Evolutionary conservation across 2,329 filamentous ascomycete species (phyloP).

Genomic region (Diplodia sapinea): DNA sequence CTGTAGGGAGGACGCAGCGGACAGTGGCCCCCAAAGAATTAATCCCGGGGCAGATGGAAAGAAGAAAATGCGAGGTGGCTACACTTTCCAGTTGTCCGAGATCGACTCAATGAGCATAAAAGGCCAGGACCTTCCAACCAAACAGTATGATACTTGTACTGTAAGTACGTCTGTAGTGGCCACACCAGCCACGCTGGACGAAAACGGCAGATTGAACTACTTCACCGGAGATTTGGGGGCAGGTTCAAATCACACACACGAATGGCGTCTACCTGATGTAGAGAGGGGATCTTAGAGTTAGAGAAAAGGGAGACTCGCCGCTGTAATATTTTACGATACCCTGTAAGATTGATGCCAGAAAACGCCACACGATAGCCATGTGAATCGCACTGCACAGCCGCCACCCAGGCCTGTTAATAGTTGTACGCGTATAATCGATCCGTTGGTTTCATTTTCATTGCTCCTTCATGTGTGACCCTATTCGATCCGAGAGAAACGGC

Average conservation of each 20-base stretch:
- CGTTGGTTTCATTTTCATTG: neutral
- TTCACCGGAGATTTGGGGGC: neutral
- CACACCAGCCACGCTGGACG: neutral
- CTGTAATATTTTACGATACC: neutral
- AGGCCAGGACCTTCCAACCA: neutral
- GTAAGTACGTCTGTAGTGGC: neutral
- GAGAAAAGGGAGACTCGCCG: neutral
- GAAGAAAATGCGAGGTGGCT: neutral
- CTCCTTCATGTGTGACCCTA: no score
- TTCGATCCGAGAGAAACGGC: no score
- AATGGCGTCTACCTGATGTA: neutral
- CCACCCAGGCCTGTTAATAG: neutral
- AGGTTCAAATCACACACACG: neutral
- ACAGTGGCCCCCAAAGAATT: no score
- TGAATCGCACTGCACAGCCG: neutral
- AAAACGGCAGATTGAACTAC: neutral
- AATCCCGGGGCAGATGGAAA: neutral
- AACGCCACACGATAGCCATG: neutral
- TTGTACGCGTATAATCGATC: neutral
- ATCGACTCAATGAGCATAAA: slow-evolving; percentile 9
- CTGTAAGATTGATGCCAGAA: neutral
- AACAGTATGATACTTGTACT: neutral
- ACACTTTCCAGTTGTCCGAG: slow-evolving; percentile 9
- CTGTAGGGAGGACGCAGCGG: neutral
- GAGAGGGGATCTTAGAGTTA: neutral